A percentile compares a stretch with the other conserved stretches of the same genome.
Conservation (phyloP, 192 early-diverging fungal genomes). For the Backusella psychrophila region DNA sequence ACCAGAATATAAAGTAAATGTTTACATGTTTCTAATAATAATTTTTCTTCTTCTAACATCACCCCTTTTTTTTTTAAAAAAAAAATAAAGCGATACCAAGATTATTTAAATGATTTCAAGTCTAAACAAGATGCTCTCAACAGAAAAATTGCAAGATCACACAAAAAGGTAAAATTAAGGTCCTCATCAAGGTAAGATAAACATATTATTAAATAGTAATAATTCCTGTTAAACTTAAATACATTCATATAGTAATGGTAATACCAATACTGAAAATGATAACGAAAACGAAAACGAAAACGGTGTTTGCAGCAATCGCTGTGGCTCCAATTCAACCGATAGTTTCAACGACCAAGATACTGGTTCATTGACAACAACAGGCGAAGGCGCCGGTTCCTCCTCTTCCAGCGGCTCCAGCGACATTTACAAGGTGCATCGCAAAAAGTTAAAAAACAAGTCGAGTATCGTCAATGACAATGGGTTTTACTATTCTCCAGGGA, state of each 20-base stretch:
- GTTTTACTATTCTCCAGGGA: neutral
- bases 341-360: neutral
- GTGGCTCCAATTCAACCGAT: neutral
- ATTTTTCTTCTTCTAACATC: no score
- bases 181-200: constrained; percentile 11
- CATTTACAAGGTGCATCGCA: neutral
- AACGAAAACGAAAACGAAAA: neutral
- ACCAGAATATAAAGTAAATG: constrained; percentile 23
- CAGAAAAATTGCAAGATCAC: constrained; percentile 16
- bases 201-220: neutral
- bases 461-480: neutral
- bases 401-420: constrained; percentile 5
- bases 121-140: constrained; percentile 27
- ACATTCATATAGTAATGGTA: neutral
- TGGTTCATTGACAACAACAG: neutral
- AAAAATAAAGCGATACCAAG: constrained; percentile 28
- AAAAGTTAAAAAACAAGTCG: neutral
- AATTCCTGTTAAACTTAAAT: neutral
- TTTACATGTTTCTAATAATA: neutral
- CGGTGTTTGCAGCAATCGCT: neutral
- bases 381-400: neutral
- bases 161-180: constrained; percentile 14
- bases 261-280: neutral
- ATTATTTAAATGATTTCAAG: constrained; percentile 37
- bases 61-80: neutral